Evolutionary conservation across 371 early-diverging fungal species (phyloP), one percentile per base, ranked within the genome.

Genomic region (Dentiscutata heterogama): DNA sequence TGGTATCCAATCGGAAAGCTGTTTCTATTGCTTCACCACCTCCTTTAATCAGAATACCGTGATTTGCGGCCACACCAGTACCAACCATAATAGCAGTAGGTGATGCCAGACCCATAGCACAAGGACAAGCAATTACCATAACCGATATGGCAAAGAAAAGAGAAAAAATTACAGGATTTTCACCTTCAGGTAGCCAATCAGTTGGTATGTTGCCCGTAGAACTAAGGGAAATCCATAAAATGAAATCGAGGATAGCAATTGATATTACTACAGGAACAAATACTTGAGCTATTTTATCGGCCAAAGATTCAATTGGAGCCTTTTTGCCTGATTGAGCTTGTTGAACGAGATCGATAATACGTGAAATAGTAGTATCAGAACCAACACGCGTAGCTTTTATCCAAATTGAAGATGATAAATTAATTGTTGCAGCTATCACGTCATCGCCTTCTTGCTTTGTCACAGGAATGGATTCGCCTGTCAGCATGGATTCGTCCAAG

Each of bases 81-180:
- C 97, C 97, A n/a, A 96, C 95, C 88, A 97, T 96, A 31, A 97
- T 91, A 11, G 96, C 96, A 1, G 96, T 94, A 50, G 94, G 92
- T 82, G 84, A 84, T 8, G 94, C 94, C 11, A 93, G 83, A 51
- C 93, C 93, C 11, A 94, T 84, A 75, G 92, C 92, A 80, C 94
- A 94, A 25, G 94, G 94, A 79, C 94, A 94, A 35, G 94, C 94
- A 84, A 94, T 92, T 1, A 94, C 94, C 65, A 94, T 77, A 1
- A 93, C 92, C 35, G 93, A 89, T 14, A 94, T 91, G 35, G 89
- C 91, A 71, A 91, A 92, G 80, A 95, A 94, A 81, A 92, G 90
- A 13, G 91, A 90, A 83, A 92, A 94, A 71, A 94, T 89, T 89
- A 90, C 92, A 54, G 89, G 88, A 13, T 88, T 85, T 84, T 89